Base-by-base conservation (phyloP, 805 yeast genomes). In the Cyberlindnera bimundalis region DNA sequence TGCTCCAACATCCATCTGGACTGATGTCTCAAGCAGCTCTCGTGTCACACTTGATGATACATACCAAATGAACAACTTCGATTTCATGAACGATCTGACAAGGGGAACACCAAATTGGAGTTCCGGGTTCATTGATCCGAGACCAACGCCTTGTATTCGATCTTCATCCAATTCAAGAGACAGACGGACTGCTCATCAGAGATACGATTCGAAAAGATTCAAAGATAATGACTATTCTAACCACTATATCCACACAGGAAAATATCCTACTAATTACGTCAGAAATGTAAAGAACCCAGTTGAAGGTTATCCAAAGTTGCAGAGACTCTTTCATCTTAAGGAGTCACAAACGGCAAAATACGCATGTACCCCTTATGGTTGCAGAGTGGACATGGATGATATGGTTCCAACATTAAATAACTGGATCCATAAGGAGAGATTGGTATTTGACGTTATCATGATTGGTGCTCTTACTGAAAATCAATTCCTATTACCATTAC, bases 371-470 rank as follows among this genome's bases (percentile, higher is more conserved):
- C 85, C 95, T 0, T 83, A 72, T 52, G 96, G 96, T 1, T 69
- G 73, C 8, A 68, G 83, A 33, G 73, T 76, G 3, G 61, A 66
- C 13, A 66, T 68, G 10, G 71, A 73, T 24, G 65, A 74, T 39
- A 79, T 88, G 60, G 67, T 78, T 6, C 73, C 74, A 1, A 71
- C 74, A 0, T 64, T 90, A 42, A 71, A 75, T 42, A 56, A 60
- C 16, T 84, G 96, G 95, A 76, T 78, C 24, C 60, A 64, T 14
- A 66, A 66, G 15, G 76, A 79, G 42, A 70, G 73, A 7, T 55
- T 85, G 28, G 77, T 76, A 45, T 91, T 90, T 61, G 96, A 90
- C 58, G 95, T 88, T 10, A 84, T 91, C 12, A 87, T 91, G 95
- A 78, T 90, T 40, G 95, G 96, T 1, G 91, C 93, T 3, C 67